These are phyloP conservation scores for Coemansia sp. DNA, from an alignment of 192 early-diverging fungal species.

Conservation along the genomic window DNA sequence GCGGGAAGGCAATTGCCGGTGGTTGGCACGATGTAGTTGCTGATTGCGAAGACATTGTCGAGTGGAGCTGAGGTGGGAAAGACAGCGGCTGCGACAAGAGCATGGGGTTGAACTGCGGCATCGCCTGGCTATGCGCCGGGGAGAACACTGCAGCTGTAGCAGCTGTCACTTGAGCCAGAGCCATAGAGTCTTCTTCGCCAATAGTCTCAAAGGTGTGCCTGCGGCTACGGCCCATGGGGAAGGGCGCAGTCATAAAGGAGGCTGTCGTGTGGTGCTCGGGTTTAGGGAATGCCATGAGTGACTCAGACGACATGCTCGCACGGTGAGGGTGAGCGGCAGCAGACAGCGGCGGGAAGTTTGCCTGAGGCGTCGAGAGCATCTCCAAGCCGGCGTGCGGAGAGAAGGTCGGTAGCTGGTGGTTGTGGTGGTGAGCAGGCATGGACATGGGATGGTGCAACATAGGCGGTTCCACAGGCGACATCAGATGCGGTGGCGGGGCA, in stretches of 20 bases:
- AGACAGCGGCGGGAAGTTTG: slow-evolving; percentile 6
- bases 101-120: slow-evolving; percentile 43
- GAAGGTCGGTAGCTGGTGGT: slow-evolving; percentile 6
- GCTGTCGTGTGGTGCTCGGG: slow-evolving; percentile 1
- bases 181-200: slow-evolving; percentile 39
- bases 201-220: slow-evolving; percentile 53
- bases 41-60: background rate
- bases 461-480: background rate
- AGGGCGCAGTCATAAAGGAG: slow-evolving; percentile 1
- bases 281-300: slow-evolving; percentile 25
- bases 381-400: slow-evolving; percentile 6
- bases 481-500: slow-evolving; percentile 14
- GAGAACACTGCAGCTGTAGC: slow-evolving; percentile 1
- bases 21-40: slow-evolving; percentile 1
- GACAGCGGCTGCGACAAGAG: slow-evolving; percentile 45
- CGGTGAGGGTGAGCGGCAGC: slow-evolving; percentile 18
- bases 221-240: slow-evolving; percentile 20
- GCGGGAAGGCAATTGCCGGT: slow-evolving; percentile 38
- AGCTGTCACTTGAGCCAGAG: slow-evolving; percentile 23
- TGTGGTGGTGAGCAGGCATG: slow-evolving; percentile 1
- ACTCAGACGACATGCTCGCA: slow-evolving; percentile 24
- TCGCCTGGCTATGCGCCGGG: slow-evolving; percentile 12
- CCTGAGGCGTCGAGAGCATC: background rate
- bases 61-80: slow-evolving; percentile 37
- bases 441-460: background rate